Evolutionary conservation across 1,284 basidiomycete species (phyloP), one percentile per base, ranked within the genome.

Genomic region (Anthracocystis walkeri): DNA sequence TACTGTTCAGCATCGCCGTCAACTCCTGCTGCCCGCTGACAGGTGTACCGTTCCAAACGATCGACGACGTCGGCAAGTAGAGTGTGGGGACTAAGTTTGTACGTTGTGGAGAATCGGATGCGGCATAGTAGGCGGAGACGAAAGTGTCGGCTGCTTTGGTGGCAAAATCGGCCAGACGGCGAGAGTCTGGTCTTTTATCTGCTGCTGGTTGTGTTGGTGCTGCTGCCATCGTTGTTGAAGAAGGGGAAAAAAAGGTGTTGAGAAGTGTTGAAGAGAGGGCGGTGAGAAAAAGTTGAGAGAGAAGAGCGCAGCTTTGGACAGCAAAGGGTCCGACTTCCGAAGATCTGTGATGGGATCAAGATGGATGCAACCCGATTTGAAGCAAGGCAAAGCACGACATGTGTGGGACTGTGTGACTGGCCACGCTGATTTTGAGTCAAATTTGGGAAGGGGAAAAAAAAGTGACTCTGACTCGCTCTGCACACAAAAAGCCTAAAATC

Each of bases 21-120:
- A 81, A 63, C 42, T 82, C 77, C 23, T 66, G 65, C 16, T 74
- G 66, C 3, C 82, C 82, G 51, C 80, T 82, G n/a, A 84, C 78
- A 18, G 82, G 82, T 29, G 80, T 82, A 14, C 82, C 82, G 31
- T 84, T 84, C 82, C 82, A 84, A 2, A 82, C 79, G 59, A 84
- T 78, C n/a, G 80, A 77, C 8, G 82, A 82, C 14, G 59, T 78
- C 23, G 80, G 71, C 8, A 81, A 56, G 59, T 84, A 84, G 14
- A 84, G 72, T 0, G 81, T 82, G 0, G 82, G 82, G 0, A 84
- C 75, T 29, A 84, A 77, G 60, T 79, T 72, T 4, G 55, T 62
- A 7, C 82, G 77, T 51, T 81, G 78, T 8, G 82, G 83, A 23
- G 82, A 80, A 57, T 84, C 83, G n/a, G 80, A 75, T 5, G 83